Percentiles rank a stretch among this genome's conserved stretches.
Evolutionary conservation across 2,329 filamentous ascomycete genomes (phyloP).

Genomic region (Fusarium sororula): DNA sequence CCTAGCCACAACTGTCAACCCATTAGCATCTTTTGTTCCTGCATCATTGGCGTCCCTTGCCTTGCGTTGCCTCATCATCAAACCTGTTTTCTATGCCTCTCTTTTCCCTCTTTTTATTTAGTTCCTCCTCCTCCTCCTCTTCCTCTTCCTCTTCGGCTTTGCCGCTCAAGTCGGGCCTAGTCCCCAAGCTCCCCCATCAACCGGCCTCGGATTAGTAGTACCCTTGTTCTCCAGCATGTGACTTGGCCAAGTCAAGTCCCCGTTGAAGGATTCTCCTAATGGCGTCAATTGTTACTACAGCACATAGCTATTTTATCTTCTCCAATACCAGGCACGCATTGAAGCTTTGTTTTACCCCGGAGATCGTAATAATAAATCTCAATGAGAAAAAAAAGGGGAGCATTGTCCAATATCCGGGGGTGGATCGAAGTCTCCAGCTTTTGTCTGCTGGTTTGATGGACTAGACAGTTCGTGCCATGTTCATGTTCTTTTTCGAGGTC

Average conservation of each 20-base stretch:
- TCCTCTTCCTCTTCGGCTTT: constrained; percentile 5
- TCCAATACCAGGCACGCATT: not conserved
- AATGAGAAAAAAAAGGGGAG: not conserved
- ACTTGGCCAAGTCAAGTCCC: not conserved
- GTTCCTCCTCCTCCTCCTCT: not conserved
- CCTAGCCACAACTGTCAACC: not conserved
- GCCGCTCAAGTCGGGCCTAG: constrained; percentile 19
- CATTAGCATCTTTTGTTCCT: constrained; percentile 18
- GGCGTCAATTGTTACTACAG: not conserved
- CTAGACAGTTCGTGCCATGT: not conserved
- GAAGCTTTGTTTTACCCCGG: not conserved
- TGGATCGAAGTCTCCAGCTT: constrained; percentile 8
- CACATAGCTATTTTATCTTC: too few species aligned
- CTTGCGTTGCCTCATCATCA: constrained; percentile 2
- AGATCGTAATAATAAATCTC: not conserved
- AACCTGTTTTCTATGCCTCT: constrained; percentile 9
- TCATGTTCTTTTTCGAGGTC: not conserved
- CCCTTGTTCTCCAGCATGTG: constrained; percentile 20
- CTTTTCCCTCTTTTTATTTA: not conserved
- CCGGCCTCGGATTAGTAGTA: constrained; percentile 8
- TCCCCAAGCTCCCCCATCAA: not conserved
- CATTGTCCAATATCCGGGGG: constrained; percentile 14
- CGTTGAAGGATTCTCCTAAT: not conserved
- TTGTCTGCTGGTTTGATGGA: not conserved
- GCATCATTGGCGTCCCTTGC: constrained; percentile 18